Percentiles rank a stretch among this genome's conserved stretches.
phyloP scores from a whole-genome alignment of 441 rosid species.

The Pelargonium citronellum region DNA sequence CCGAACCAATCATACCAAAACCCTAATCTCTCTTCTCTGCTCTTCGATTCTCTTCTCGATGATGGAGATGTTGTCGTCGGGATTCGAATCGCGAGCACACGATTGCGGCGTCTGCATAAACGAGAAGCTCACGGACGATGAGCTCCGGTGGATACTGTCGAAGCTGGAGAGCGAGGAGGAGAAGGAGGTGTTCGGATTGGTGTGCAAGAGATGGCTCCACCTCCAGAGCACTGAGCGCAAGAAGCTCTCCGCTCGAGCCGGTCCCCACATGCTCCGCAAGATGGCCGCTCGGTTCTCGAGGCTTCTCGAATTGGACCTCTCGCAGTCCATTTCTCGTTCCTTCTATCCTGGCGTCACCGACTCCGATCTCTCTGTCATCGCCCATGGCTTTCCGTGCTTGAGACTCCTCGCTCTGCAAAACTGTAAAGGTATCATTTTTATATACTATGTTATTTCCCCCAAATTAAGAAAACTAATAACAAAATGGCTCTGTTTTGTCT shows the following conservation, averaged over 20 bases:
- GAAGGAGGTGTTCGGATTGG: conserved; percentile 81
- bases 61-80: not conserved
- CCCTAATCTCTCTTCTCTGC: too few species aligned
- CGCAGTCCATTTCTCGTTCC: conserved; percentile 84
- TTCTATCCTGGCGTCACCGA: conserved; percentile 89
- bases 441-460: too few species aligned
- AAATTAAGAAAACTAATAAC: too few species aligned
- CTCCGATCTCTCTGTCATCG: conserved; percentile 69
- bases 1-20: too few species aligned
- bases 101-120: conserved; percentile 29
- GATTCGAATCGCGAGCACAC: too few species aligned
- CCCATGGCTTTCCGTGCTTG: conserved; percentile 60
- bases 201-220: conserved; percentile 79
- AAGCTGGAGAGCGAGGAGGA: conserved; percentile 62
- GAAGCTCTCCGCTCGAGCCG: conserved; percentile 83
- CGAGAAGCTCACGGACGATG: conserved; percentile 70
- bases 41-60: too few species aligned
- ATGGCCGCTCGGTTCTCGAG: conserved; percentile 74
- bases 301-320: conserved; percentile 70
- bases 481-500: too few species aligned
- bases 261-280: conserved; percentile 74
- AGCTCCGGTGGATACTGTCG: conserved; percentile 57
- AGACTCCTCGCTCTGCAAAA: conserved; percentile 52
- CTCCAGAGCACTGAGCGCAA: conserved; percentile 86
- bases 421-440: conserved; percentile 57